phyloP scores from a whole-genome alignment of 805 yeast species.

The Kuraishia cidri region DNA sequence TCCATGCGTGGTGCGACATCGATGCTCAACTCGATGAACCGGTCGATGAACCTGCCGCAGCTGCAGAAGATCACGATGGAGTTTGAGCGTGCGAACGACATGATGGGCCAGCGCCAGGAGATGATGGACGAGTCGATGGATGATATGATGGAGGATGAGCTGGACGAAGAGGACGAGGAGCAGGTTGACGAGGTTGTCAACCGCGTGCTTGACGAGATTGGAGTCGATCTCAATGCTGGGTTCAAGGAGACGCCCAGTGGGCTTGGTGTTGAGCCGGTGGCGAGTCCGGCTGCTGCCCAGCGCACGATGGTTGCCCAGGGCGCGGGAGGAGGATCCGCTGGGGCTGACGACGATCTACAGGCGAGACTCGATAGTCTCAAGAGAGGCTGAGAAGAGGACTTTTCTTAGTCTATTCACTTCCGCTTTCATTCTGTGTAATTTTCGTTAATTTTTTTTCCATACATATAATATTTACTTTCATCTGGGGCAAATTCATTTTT shows the following conservation, averaged over 20 bases:
- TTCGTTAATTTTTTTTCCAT: too few relatives aligned
- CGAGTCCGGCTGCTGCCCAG: constrained; percentile 26
- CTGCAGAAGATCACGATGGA: constrained; percentile 88
- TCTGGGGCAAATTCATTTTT: too few relatives aligned
- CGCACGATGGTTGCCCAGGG: constrained; percentile 16
- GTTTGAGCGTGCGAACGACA: constrained; percentile 86
- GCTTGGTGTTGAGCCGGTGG: constrained; percentile 7
- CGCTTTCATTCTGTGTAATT: too few relatives aligned
- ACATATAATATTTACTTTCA: too few relatives aligned
- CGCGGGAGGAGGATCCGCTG: constrained; percentile 26
- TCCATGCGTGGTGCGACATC: constrained; percentile 93
- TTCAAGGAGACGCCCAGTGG: constrained; percentile 36
- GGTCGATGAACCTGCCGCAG: constrained; percentile 85
- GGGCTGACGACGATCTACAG: constrained; percentile 68
- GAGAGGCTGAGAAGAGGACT: too few relatives aligned
- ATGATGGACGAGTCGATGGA: constrained; percentile 98
- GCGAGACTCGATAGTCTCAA: constrained; percentile 81
- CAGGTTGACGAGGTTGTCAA: constrained; percentile 88
- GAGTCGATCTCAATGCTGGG: constrained; percentile 63
- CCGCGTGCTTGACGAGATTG: constrained; percentile 92
- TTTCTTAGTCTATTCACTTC: too few relatives aligned
- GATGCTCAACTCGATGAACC: constrained; percentile 78
- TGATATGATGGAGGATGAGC: constrained; percentile 89
- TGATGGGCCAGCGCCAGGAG: constrained; percentile 98
- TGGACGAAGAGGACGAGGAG: constrained; percentile 70